phyloP scores from a whole-genome alignment of 257 asterid species.

The Capsicum rhomboideum region DNA sequence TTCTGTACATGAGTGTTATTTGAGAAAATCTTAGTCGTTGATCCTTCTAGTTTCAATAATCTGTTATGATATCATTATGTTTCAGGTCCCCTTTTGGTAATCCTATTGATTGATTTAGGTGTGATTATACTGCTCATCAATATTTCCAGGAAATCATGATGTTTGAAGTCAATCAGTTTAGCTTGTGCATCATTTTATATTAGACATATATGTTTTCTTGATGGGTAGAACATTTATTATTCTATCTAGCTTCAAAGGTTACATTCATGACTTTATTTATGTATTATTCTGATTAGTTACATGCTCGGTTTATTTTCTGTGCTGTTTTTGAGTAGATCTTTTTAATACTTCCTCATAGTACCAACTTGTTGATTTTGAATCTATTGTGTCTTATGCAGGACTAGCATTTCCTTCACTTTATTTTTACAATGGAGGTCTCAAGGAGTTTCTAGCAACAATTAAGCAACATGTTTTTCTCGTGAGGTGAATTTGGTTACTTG shows the following conservation, averaged over 20 bases:
- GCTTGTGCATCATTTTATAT: background rate
- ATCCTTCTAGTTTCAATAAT: background rate
- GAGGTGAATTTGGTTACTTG: constrained; percentile 43
- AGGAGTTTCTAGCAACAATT: constrained; percentile 81
- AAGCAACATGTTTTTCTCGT: constrained; percentile 76
- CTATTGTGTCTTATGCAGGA: constrained; percentile 40
- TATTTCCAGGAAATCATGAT: background rate
- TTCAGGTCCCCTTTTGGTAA: background rate
- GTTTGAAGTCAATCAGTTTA: background rate
- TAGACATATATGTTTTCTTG: background rate
- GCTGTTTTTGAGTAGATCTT: background rate
- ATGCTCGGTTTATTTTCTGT: no score
- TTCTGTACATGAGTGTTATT: background rate
- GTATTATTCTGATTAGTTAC: background rate
- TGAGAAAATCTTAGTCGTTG: background rate
- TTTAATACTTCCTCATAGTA: background rate
- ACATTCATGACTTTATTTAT: background rate
- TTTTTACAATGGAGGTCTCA: constrained; percentile 94
- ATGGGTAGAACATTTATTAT: background rate
- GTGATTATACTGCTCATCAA: background rate
- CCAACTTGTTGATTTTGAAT: background rate
- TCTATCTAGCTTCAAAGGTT: background rate
- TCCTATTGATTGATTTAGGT: background rate
- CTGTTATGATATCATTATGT: background rate
- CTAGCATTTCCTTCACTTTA: constrained; percentile 93